Base-by-base conservation (phyloP, 2,329 filamentous ascomycete species). In the Penicillium sp. region DNA sequence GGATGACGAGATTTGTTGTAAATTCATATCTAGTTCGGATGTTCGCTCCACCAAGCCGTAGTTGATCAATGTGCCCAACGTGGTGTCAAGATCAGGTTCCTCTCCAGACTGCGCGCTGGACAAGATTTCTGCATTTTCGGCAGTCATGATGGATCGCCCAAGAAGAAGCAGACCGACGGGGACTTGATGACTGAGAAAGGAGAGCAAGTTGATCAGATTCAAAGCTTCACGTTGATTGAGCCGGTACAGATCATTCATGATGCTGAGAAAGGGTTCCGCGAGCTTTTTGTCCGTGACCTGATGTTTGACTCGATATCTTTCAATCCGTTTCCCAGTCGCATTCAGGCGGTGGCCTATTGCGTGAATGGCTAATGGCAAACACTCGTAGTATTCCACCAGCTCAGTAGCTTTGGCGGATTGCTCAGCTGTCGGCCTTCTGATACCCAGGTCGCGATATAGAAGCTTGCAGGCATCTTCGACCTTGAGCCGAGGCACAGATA, bases 361-460 rank as follows among this genome's bases (percentile, higher is more conserved):
- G 56, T 86, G 82, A 18, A 88, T 83, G 53, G 84, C 84, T 5
- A 86, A 69, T 1, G 84, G 84, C 11, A 87, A 69, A 46, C 80
- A 77, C 24, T 81, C 81, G 68, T 86, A 82, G 39, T 83, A 66
- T 38, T 78, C 74, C 1, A 86, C 83, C 12, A 87, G 61, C 49
- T 85, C 78, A n/a, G 72, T 74, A 0, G 82, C 82, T 47, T 80
- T 77, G 33, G 67, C 70, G 7, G 73, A 63, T 53, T 86, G 82
- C 29, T 80, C 76, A 9, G 71, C 66, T 0, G 72, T 78, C 0
- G 82, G 79, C 47, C 74, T 68, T 50, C 70, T 77, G 57, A 81
- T 82, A 9, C 77, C 79, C 50, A 86, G 73, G 56, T 85, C 82
- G 9, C 79, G 75, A 39, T 85, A 76, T 5, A 88, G 69, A 33